phyloP scores from a whole-genome alignment of 1,139 yeast genomes.

The Ashbya aceris region DNA sequence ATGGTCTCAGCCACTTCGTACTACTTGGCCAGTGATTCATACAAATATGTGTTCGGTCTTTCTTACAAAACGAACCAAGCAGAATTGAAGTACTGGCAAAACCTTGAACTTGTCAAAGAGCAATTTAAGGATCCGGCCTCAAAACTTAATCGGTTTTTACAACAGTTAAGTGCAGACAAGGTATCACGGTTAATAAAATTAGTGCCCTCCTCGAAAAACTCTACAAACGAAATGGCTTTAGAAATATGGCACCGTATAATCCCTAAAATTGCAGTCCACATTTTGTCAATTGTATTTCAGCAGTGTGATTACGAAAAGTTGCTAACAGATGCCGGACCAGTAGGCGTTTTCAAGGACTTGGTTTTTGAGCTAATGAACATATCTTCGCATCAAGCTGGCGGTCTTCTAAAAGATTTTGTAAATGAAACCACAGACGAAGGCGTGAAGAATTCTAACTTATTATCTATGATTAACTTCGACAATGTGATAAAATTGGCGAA shows the following conservation, averaged over 20 bases:
- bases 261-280: constrained; percentile 24
- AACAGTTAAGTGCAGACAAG: constrained; percentile 15
- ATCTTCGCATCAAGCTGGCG: constrained; percentile 19
- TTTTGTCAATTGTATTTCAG: constrained; percentile 25
- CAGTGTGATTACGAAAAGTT: constrained; percentile 22
- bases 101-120: constrained; percentile 10
- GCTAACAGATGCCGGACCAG: constrained; percentile 14
- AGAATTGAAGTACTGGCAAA: constrained; percentile 7
- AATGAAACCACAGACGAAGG: constrained; percentile 1
- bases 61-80: constrained; percentile 11
- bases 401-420: constrained; percentile 12
- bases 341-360: constrained; percentile 19
- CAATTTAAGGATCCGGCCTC: constrained; percentile 10
- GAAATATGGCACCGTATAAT: constrained; percentile 23
- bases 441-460: constrained; percentile 1
- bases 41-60: constrained; percentile 18
- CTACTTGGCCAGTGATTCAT: constrained; percentile 21
- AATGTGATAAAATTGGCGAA: constrained; percentile 16
- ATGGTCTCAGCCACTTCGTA: constrained; percentile 25
- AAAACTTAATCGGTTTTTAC: constrained; percentile 11
- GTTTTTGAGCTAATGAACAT: constrained; percentile 22
- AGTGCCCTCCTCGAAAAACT: constrained; percentile 5
- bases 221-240: constrained; percentile 18
- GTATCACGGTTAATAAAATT: constrained; percentile 9
- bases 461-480: constrained; percentile 12